Evolutionary conservation across 148 eudicot genomes (phyloP).

Genomic region (Amaranthus cruentus): DNA sequence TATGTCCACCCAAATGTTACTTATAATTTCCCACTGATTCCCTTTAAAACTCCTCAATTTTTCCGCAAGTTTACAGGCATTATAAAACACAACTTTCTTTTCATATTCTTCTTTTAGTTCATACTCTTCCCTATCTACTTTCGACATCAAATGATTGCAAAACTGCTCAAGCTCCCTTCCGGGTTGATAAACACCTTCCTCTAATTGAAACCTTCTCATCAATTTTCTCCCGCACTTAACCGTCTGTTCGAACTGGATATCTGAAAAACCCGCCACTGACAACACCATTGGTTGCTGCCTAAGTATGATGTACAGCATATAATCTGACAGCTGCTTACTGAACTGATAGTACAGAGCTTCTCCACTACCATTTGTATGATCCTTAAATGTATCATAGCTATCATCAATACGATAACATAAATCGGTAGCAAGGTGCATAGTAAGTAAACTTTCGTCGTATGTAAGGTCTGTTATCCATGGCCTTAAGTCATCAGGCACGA

Average conservation of each 20-base stretch:
- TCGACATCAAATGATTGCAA: background rate
- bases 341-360: background rate
- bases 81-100: conserved; percentile 24
- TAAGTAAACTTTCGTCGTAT: conserved; percentile 22
- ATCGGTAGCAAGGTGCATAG: conserved; percentile 30
- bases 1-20: conserved; percentile 39
- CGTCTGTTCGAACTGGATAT: conserved; percentile 22
- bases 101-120: background rate
- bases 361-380: background rate
- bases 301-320: conserved; percentile 34
- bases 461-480: conserved; percentile 15
- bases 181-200: accelerated
- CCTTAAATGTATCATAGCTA: no score
- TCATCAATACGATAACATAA: conserved; percentile 16
- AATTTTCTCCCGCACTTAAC: background rate
- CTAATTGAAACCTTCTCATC: background rate
- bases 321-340: conserved; percentile 25
- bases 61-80: conserved; percentile 24
- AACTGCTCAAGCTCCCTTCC: background rate
- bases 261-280: conserved; percentile 26
- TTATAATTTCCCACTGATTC: conserved; percentile 21
- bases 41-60: conserved; percentile 11
- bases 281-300: conserved; percentile 22
- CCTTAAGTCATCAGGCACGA: conserved; percentile 6
- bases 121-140: no score